Evolutionary conservation across 345 rosid species (phyloP), one percentile per base, ranked within the genome.

Genomic region (Rhodomyrtus tomentosa): DNA sequence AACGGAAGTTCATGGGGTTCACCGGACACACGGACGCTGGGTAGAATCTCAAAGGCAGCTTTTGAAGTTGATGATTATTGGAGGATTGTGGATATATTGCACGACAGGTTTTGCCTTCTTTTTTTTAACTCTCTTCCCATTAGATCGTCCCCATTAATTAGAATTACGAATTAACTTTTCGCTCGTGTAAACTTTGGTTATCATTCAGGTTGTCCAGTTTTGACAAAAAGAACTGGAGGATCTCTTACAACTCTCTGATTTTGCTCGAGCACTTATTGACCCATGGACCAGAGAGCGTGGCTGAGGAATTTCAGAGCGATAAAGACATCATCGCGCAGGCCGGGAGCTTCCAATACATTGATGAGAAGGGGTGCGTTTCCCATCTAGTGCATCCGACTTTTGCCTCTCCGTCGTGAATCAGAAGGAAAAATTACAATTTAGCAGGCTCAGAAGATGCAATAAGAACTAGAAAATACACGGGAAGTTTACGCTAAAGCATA

Each of bases 281-380:
- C 88, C 99, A 95, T 82, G 99, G 99, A 86, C 99, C 98, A 2
- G 99, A 93, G 80, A 96, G 99, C 73, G 94, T 92, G 18, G 91
- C 95, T 6, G 91, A 91, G 81, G 99, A 95, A 89, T 95, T 96
- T 84, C 95, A 92, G 88, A 83, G 73, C 56, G 95, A 94, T 85
- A 89, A 20, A 83, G 92, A 89, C 81, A 90, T 90, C 40, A 91
- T 96, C 84, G 48, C 82, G 56, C 88, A 92, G 85, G 91, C 91
- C 90, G 90, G 85, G 84, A 83, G 87, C 82, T 96, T 96, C 87
- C 96, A 95, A 88, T 90, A 88, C 50, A 91, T 92, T 20, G 98
- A 96, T 76, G 96, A 95, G 86, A 95, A 92, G 88, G 99, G 99
- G 98, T 95, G 74, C 51, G 93, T 84, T 6, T 14, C 54, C 42